Evolutionary conservation across 306 rosid species (phyloP).

Genomic region (Canavalia gladiata): DNA sequence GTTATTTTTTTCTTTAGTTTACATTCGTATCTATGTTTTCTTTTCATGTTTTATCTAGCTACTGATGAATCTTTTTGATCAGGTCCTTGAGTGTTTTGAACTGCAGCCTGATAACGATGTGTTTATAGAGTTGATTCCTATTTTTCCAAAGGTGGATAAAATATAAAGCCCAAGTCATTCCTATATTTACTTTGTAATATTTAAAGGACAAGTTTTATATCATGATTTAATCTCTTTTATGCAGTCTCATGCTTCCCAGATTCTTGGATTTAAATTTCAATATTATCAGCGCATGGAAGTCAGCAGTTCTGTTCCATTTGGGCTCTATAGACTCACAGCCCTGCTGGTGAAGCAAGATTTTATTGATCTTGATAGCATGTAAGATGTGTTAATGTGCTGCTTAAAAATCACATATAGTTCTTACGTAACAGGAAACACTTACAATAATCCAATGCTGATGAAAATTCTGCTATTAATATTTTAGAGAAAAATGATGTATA

Average conservation of each 20-base stretch:
- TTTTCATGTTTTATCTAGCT: constrained; percentile 38
- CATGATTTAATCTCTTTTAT: constrained; percentile 43
- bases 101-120: constrained; percentile 83
- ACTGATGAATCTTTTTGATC: constrained; percentile 47
- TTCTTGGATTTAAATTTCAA: constrained; percentile 96
- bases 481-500: constrained; percentile 4
- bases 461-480: constrained; percentile 5
- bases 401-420: constrained; percentile 28
- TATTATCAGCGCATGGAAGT: constrained; percentile 98
- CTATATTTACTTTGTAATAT: neutral
- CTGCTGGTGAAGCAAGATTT: constrained; percentile 92
- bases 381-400: constrained; percentile 49
- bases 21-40: constrained; percentile 1
- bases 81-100: constrained; percentile 96
- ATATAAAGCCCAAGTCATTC: constrained; percentile 21
- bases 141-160: constrained; percentile 86
- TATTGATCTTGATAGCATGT: constrained; percentile 97
- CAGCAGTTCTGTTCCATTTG: constrained; percentile 79
- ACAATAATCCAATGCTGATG: neutral
- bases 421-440: neutral
- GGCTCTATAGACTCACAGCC: constrained; percentile 91
- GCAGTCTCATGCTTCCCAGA: constrained; percentile 99
- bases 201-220: constrained; percentile 20
- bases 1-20: neutral
- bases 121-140: constrained; percentile 92